Percentiles rank a stretch among this genome's conserved stretches.
phyloP scores from a whole-genome alignment of 768 basidiomycete genomes.

The Suillus lakei region DNA sequence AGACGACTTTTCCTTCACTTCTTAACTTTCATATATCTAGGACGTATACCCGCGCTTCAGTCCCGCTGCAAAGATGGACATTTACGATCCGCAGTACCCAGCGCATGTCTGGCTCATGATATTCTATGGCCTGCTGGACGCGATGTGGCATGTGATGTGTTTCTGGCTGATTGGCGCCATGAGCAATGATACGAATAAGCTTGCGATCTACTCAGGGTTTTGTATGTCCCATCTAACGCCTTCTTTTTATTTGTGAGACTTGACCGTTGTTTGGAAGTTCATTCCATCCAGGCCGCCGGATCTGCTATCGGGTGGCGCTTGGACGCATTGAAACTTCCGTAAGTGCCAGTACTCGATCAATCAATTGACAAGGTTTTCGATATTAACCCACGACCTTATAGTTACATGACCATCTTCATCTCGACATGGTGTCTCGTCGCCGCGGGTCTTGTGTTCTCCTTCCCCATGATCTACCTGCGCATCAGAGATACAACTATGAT shows the following conservation, averaged over 20 bases:
- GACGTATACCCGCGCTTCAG: slow-evolving; percentile 60
- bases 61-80: slow-evolving; percentile 59
- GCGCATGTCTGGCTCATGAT: slow-evolving; percentile 62
- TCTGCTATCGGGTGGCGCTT: no score
- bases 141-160: slow-evolving; percentile 80
- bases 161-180: slow-evolving; percentile 86
- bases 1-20: background rate
- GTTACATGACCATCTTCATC: no score
- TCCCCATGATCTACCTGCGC: no score
- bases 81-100: slow-evolving; percentile 35
- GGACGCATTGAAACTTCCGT: no score
- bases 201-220: slow-evolving; percentile 79
- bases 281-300: no score
- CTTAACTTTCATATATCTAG: slow-evolving; percentile 26
- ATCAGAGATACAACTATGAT: no score
- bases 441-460: no score
- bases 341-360: no score
- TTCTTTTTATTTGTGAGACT: background rate
- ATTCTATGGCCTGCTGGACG: slow-evolving; percentile 71
- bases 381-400: no score
- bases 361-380: no score
- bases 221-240: slow-evolving; percentile 50
- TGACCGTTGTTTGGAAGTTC: no score
- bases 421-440: no score
- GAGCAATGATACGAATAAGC: slow-evolving; percentile 77